Evolutionary conservation across 345 rosid genomes (phyloP).

Genomic region (Syzygium jambos): DNA sequence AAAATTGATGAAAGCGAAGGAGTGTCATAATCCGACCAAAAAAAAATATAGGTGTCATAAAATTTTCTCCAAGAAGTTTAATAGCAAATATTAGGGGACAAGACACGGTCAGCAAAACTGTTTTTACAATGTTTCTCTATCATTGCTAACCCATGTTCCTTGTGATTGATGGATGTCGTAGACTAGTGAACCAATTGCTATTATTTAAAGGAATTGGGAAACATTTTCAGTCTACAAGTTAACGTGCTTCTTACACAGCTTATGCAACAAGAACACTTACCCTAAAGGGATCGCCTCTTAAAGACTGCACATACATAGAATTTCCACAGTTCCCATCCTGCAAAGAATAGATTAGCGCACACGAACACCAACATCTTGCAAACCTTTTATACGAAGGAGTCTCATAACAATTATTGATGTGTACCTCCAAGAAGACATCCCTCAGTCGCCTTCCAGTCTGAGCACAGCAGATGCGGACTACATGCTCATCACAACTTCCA

Average conservation of each 20-base stretch:
- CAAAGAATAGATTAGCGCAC: not conserved
- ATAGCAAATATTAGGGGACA: not conserved
- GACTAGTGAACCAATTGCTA: not conserved
- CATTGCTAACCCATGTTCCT: not conserved
- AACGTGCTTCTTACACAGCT: not conserved
- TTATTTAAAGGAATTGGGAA: not conserved
- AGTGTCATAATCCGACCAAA: not conserved
- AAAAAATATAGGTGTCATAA: not conserved
- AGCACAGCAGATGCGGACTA: conserved; percentile 36
- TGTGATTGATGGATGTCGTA: not conserved
- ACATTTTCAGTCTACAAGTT: not conserved
- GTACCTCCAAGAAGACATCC: conserved; percentile 43
- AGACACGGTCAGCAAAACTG: not conserved
- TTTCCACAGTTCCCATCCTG: conserved; percentile 26
- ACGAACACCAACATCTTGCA: not conserved
- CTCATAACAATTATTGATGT: not conserved
- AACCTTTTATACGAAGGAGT: not conserved
- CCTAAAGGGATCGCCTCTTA: conserved; percentile 52
- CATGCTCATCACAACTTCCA: conserved; percentile 47
- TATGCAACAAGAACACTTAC: conserved; percentile 15
- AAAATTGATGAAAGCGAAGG: not conserved
- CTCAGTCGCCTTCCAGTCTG: conserved; percentile 49
- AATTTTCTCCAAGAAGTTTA: not conserved
- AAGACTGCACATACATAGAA: conserved; percentile 38
- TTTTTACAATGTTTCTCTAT: not conserved